Percentiles rank a stretch among this genome's conserved stretches.
phyloP scores from a whole-genome alignment of 1,284 basidiomycete species.

The Takashimella koratensis region DNA sequence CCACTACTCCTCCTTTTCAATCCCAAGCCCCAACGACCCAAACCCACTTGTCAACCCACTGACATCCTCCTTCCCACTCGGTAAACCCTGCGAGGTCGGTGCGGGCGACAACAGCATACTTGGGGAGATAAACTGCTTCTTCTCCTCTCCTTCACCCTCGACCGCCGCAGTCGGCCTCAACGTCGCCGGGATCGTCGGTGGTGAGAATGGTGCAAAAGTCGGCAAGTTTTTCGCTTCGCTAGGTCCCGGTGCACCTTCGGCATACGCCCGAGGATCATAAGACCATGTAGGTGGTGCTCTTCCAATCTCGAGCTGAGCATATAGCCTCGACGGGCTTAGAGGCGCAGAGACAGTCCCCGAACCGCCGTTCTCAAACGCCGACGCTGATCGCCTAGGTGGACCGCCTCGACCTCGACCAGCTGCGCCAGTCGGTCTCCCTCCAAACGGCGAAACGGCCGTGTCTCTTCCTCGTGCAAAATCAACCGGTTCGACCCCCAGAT shows the following conservation, averaged over 20 bases:
- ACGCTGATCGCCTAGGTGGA: slow-evolving; percentile 17
- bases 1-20: too few species aligned
- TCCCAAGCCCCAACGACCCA: slow-evolving; percentile 10
- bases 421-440: background rate
- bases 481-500: slow-evolving; percentile 2
- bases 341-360: slow-evolving; percentile 47
- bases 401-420: background rate
- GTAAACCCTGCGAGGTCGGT: slow-evolving; percentile 4
- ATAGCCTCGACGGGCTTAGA: slow-evolving; percentile 42
- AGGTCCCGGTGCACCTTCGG: slow-evolving; percentile 6
- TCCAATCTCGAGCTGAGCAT: slow-evolving; percentile 44
- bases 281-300: slow-evolving; percentile 11
- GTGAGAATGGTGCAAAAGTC: slow-evolving; percentile 41
- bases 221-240: slow-evolving; percentile 33
- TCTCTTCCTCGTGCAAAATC: slow-evolving; percentile 25
- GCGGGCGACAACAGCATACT: slow-evolving; percentile 38
- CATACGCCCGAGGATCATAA: slow-evolving; percentile 5
- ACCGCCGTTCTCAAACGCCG: slow-evolving; percentile 32
- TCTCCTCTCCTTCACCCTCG: background rate
- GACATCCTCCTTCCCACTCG: background rate
- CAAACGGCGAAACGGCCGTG: slow-evolving; percentile 7
- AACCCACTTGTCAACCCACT: slow-evolving; percentile 5
- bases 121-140: slow-evolving; percentile 33
- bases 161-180: slow-evolving; percentile 17
- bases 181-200: slow-evolving; percentile 17